A percentile compares a stretch with the other conserved stretches of the same genome.
These are phyloP conservation scores for Fabrea salina DNA, from an alignment of 169 alveolate genomes.

Conservation along the genomic window DNA sequence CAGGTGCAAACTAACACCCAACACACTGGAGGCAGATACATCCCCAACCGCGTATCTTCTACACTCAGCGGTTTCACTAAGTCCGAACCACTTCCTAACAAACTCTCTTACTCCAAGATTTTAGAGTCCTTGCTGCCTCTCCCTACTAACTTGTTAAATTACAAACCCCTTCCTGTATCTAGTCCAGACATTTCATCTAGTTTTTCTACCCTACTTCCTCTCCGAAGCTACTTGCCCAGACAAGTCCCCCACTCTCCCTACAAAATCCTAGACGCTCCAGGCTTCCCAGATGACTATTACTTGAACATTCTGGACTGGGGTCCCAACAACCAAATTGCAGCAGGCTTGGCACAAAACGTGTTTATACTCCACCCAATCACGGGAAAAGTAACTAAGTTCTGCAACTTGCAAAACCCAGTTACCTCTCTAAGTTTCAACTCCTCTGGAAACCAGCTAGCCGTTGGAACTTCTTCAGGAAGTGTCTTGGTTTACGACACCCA, in stretches of 20 bases:
- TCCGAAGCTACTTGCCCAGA: slow-evolving; percentile 36
- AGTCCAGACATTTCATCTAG: no score
- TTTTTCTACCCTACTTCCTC: background rate
- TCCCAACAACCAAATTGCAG: slow-evolving; percentile 64
- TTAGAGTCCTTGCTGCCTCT: no score
- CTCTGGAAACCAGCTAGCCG: background rate
- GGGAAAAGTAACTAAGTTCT: slow-evolving; percentile 62
- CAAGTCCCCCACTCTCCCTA: slow-evolving; percentile 68
- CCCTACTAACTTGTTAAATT: no score
- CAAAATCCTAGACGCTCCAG: slow-evolving; percentile 84
- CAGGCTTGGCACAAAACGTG: slow-evolving; percentile 75
- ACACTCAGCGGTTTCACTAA: no score
- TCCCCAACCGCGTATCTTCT: background rate
- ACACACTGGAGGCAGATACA: background rate
- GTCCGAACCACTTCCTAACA: no score
- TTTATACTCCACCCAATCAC: slow-evolving; percentile 75
- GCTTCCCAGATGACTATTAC: slow-evolving; percentile 81
- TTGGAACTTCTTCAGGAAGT: slow-evolving; percentile 38
- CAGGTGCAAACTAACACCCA: no score
- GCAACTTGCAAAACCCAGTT: slow-evolving; percentile 34
- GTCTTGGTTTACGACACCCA: slow-evolving; percentile 52
- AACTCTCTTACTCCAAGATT: no score
- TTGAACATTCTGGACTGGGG: slow-evolving; percentile 85
- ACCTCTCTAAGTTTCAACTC: slow-evolving; percentile 38
- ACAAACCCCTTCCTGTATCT: no score